These are phyloP conservation scores for Lentinula lateritia DNA, from an alignment of 768 basidiomycete genomes.

Conservation along the genomic window DNA sequence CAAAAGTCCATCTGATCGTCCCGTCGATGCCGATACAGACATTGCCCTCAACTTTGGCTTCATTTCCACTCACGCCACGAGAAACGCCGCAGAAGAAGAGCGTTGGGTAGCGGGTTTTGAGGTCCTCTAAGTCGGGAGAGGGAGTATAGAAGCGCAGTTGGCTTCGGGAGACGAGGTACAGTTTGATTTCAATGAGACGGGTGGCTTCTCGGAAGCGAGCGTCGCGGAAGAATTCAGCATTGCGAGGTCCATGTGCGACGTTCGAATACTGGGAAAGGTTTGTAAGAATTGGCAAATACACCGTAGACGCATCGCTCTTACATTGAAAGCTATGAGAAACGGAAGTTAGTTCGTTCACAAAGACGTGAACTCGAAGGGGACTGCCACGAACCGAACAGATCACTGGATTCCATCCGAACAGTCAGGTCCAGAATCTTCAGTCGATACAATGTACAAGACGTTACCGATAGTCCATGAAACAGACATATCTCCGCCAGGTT, in stretches of 20 bases:
- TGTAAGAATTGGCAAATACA: constrained; percentile 6
- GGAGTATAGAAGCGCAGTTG: not conserved
- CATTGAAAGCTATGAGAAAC: constrained; percentile 41
- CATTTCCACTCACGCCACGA: constrained; percentile 32
- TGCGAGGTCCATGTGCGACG: constrained; percentile 26
- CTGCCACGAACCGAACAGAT: constrained; percentile 35
- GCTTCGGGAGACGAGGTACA: constrained; percentile 32
- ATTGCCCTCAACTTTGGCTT: constrained; percentile 41
- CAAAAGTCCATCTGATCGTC: constrained; percentile 53
- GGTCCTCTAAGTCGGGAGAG: not conserved
- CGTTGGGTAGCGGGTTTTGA: constrained; percentile 29
- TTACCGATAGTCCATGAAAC: constrained; percentile 76
- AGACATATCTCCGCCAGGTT: constrained; percentile 69
- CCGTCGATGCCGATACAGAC: constrained; percentile 44
- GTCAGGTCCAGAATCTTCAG: not conserved
- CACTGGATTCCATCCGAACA: constrained; percentile 18
- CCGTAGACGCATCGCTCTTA: constrained; percentile 17
- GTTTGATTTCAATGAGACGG: constrained; percentile 52
- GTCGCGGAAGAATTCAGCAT: constrained; percentile 49
- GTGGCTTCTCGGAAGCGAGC: constrained; percentile 58
- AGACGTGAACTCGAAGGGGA: too few species aligned
- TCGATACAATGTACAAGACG: constrained; percentile 8
- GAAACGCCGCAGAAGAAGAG: constrained; percentile 45
- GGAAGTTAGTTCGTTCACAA: not conserved
- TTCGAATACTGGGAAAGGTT: constrained; percentile 25